phyloP scores from a whole-genome alignment of 1,284 basidiomycete genomes.

The Coniferiporia weirii region DNA sequence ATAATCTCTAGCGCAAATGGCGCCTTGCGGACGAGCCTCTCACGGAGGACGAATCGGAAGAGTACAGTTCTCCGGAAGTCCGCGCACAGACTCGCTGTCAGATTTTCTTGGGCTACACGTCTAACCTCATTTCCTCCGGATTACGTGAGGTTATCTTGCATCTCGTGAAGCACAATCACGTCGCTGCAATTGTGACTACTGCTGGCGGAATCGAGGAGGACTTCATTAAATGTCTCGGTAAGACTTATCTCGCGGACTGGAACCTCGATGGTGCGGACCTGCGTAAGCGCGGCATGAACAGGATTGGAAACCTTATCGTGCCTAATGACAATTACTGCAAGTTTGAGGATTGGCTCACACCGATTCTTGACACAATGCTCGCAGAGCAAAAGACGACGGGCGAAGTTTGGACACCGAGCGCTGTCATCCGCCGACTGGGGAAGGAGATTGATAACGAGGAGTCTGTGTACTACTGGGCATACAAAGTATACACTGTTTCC shows the following conservation, averaged over 20 bases:
- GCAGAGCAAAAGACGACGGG: conserved; percentile 76
- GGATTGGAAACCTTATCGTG: conserved; percentile 96
- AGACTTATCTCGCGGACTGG: conserved; percentile 94
- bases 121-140: conserved; percentile 97
- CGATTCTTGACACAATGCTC: conserved; percentile 90
- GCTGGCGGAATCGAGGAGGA: conserved; percentile 99
- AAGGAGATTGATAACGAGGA: conserved; percentile 97
- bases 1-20: conserved; percentile 61
- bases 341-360: conserved; percentile 98
- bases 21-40: conserved; percentile 77
- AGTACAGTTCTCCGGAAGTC: conserved; percentile 52
- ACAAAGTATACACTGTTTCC: conserved; percentile 60
- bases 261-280: conserved; percentile 87
- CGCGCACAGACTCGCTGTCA: conserved; percentile 72
- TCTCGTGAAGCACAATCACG: conserved; percentile 91
- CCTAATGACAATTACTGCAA: conserved; percentile 99
- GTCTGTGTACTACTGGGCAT: conserved; percentile 98
- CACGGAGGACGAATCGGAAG: conserved; percentile 60
- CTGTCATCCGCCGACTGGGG: conserved; percentile 86
- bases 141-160: conserved; percentile 90
- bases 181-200: conserved; percentile 91
- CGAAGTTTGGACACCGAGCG: conserved; percentile 90
- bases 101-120: conserved; percentile 97
- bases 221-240: conserved; percentile 97
- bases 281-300: conserved; percentile 86